Evolutionary conservation across 768 basidiomycete species (phyloP), one percentile per base, ranked within the genome.

Genomic region (Dentipellis fragilis): DNA sequence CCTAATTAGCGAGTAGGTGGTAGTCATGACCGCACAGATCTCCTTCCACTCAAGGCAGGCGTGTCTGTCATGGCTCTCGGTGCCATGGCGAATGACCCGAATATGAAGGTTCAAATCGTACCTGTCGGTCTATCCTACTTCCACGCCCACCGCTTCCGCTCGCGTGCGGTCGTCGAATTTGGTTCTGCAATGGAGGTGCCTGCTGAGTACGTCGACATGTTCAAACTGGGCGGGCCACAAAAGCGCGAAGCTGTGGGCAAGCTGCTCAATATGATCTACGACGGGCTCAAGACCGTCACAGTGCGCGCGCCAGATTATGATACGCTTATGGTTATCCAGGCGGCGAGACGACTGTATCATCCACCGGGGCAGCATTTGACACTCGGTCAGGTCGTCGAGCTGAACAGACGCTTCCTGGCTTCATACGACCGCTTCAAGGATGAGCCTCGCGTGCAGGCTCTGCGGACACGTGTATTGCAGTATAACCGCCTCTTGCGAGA

Each of bases 41-140:
- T 98, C 49, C 80, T 98, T 19, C 96, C 96, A 1, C 78, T 99
- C 40, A 99, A 99, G 72, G 96, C 96, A 23, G 96, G 96, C 4
- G 94, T 98, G 37, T 89, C 93, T 1, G 81, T 98, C 63, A 98
- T 99, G 94, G 93, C 96, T 22, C 78, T 99, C 10, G 96, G 96
- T 23, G 94, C 96, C 4, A 95, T 98, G 92, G 90, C 90, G 10
- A 87, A 87, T 59, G 82, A 97, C 66, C 85, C 93, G 5, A 80
- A 74, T 55, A 75, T 94, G 37, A 81, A 84, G 60, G 93, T 99
- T 65, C 89, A 91, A 68, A 91, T 99, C 59, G 93, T 83, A 10
- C 82, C 81, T 23, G 80, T 81, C 57, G 82, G 82, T 10, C 54
- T 61, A 3, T 61, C 60, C 14, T 61, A 61, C 37, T 61, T 61